phyloP scores from a whole-genome alignment of 208 protist genomes.

The Naegleria gruberi region DNA sequence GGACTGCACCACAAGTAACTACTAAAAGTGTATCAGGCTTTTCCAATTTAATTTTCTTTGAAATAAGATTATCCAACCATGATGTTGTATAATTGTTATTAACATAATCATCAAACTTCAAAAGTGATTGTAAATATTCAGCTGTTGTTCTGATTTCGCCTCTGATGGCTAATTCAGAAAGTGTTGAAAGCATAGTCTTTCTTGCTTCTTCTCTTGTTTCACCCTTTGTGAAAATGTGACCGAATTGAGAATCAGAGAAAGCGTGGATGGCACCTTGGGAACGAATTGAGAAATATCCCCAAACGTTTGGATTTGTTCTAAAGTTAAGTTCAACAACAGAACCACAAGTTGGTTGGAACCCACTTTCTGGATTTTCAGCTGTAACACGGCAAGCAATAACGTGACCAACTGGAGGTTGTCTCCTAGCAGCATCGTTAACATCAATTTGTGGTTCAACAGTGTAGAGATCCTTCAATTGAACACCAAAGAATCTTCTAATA shows the following conservation, averaged over 20 bases:
- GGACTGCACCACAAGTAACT: slow-evolving; percentile 62
- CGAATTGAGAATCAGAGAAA: slow-evolving; percentile 93
- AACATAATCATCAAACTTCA: slow-evolving; percentile 67
- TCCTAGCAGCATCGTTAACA: slow-evolving; percentile 53
- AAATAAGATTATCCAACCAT: slow-evolving; percentile 72
- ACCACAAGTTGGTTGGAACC: slow-evolving; percentile 89
- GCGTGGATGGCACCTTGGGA: slow-evolving; percentile 75
- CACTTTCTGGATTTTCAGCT: slow-evolving; percentile 89
- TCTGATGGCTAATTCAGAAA: slow-evolving; percentile 83
- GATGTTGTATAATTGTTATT: slow-evolving; percentile 64
- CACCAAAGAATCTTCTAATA: slow-evolving; percentile 80
- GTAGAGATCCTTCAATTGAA: slow-evolving; percentile 52
- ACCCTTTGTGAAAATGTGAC: slow-evolving; percentile 91
- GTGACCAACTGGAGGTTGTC: slow-evolving; percentile 65
- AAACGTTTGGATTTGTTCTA: slow-evolving; percentile 85
- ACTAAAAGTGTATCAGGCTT: slow-evolving; percentile 26
- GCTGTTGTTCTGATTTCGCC: slow-evolving; percentile 89
- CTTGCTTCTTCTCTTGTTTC: slow-evolving; percentile 80
- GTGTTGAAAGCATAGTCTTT: slow-evolving; percentile 71
- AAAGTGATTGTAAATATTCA: slow-evolving; percentile 77
- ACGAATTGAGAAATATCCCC: slow-evolving; percentile 94
- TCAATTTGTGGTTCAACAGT: slow-evolving; percentile 59
- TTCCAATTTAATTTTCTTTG: slow-evolving; percentile 35
- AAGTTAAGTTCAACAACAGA: slow-evolving; percentile 86
- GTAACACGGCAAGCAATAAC: slow-evolving; percentile 92